Conservation (phyloP, 1,139 yeast species). For the Suhomyces ambrosiae region DNA sequence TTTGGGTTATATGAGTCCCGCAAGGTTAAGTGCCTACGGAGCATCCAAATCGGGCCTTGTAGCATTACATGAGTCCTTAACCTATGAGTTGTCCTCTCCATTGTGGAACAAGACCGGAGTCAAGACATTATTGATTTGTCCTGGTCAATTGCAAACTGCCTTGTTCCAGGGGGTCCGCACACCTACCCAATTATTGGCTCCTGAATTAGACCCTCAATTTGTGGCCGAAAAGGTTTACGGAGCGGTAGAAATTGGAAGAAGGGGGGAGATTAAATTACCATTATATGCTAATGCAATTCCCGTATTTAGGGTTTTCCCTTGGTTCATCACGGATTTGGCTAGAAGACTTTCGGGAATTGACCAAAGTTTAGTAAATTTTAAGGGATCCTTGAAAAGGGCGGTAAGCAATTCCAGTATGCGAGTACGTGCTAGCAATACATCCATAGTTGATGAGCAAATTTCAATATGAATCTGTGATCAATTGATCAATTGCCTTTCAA, state of each 20-base stretch:
- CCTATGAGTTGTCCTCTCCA: constrained; percentile 67
- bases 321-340: constrained; percentile 62
- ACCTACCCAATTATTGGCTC: constrained; percentile 77
- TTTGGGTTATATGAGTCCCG: constrained; percentile 83
- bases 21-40: constrained; percentile 78
- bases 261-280: constrained; percentile 75
- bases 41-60: constrained; percentile 87
- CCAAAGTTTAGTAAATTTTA: constrained; percentile 49
- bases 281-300: constrained; percentile 76
- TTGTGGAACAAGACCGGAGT: constrained; percentile 52
- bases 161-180: constrained; percentile 74
- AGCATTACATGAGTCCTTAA: constrained; percentile 80
- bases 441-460: background rate
- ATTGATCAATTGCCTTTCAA: background rate
- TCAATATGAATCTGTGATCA: no score
- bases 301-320: constrained; percentile 67
- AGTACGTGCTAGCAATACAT: background rate
- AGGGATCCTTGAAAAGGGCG: constrained; percentile 4
- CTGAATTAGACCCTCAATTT: constrained; percentile 67
- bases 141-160: constrained; percentile 78
- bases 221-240: constrained; percentile 63
- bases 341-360: constrained; percentile 67
- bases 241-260: constrained; percentile 59
- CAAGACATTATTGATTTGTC: constrained; percentile 74
- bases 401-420: background rate